Conservation (phyloP, 2,329 filamentous ascomycete genomes). For the Stromatinia cepivora region DNA sequence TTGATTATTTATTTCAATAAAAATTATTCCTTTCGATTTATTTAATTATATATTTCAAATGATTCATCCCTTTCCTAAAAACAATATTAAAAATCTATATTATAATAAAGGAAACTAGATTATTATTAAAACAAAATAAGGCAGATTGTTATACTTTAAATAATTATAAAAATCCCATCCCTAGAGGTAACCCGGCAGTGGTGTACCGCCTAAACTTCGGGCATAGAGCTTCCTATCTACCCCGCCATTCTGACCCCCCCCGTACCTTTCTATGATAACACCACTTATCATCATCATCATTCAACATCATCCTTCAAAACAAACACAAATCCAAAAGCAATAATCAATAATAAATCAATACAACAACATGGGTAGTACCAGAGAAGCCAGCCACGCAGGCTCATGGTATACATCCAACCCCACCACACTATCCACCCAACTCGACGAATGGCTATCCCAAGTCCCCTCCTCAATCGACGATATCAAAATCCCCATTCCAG, state of each 20-base stretch:
- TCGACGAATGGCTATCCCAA: slow-evolving; percentile 71
- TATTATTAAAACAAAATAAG: no score
- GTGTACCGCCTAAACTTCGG: background rate
- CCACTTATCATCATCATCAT: background rate
- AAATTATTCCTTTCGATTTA: no score
- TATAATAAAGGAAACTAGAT: no score
- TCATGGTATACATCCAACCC: slow-evolving; percentile 78
- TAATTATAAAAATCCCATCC: no score
- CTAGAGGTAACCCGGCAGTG: background rate
- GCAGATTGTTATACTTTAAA: no score
- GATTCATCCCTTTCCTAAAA: no score
- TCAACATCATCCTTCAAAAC: background rate
- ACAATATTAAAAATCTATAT: no score
- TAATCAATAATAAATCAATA: background rate
- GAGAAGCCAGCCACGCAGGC: slow-evolving; percentile 74
- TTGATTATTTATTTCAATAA: no score
- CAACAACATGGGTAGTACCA: slow-evolving; percentile 40
- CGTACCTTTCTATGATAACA: background rate
- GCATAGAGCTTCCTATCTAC: background rate
- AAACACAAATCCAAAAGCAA: background rate
- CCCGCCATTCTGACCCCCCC: slow-evolving; percentile 4
- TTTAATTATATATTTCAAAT: no score
- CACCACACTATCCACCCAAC: slow-evolving; percentile 61
- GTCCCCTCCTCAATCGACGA: slow-evolving; percentile 68
- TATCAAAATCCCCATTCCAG: slow-evolving; percentile 62